Evolutionary conservation across 768 basidiomycete genomes (phyloP).

Genomic region (Lactarius evosmus): DNA sequence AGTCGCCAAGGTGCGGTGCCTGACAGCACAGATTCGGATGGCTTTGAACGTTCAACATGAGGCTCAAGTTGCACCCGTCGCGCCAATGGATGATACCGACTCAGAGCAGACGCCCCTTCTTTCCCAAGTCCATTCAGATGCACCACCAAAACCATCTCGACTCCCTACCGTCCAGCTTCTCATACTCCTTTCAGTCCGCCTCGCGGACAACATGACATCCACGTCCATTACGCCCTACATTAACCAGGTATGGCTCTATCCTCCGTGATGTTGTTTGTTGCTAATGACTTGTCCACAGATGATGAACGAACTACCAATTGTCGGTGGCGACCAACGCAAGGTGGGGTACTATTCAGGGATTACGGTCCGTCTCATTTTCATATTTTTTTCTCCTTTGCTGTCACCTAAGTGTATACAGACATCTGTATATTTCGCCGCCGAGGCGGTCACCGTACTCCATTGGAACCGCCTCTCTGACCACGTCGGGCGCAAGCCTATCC

Average conservation of each 20-base stretch:
- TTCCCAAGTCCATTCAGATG: neutral
- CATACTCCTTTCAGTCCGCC: neutral
- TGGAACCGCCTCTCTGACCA: conserved; percentile 47
- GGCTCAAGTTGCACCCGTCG: too few relatives aligned
- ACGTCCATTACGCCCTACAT: conserved; percentile 46
- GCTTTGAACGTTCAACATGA: too few relatives aligned
- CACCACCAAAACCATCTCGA: neutral
- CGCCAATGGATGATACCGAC: too few relatives aligned
- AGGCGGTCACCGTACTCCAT: conserved; percentile 43
- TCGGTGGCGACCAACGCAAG: conserved; percentile 42
- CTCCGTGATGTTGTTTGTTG: neutral
- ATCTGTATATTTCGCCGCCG: conserved; percentile 46
- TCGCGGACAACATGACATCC: neutral
- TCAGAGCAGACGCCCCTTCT: neutral
- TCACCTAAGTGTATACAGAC: conserved; percentile 32
- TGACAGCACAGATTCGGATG: too few relatives aligned
- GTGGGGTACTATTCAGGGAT: conserved; percentile 50
- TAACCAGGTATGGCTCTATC: conserved; percentile 39
- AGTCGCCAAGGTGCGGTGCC: too few relatives aligned
- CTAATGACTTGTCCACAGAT: conserved; percentile 34
- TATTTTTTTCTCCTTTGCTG: neutral
- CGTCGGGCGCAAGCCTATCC: conserved; percentile 45
- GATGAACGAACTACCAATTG: conserved; percentile 41
- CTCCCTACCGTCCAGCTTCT: neutral
- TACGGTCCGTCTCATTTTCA: conserved; percentile 39